These are phyloP conservation scores for Trichoderma polysporum DNA, from an alignment of 2,329 filamentous ascomycete species.

Conservation along the genomic window DNA sequence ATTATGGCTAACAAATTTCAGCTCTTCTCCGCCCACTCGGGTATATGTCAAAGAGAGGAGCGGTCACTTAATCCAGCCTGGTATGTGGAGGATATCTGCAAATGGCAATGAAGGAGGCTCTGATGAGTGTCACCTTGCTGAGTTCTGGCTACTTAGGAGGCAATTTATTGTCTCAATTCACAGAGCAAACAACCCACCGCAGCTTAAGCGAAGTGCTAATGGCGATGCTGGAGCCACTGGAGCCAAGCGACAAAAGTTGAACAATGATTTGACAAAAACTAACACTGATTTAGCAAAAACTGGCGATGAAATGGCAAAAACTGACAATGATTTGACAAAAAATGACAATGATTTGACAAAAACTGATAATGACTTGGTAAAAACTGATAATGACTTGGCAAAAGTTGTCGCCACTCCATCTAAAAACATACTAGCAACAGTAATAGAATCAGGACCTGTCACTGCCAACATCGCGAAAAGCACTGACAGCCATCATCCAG, in stretches of 20 bases:
- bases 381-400: not conserved
- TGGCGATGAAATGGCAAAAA: not conserved
- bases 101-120: not conserved
- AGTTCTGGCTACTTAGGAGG: not conserved
- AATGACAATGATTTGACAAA: not conserved
- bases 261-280: not conserved
- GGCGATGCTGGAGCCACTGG: not conserved
- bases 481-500: not conserved
- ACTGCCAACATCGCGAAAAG: not conserved
- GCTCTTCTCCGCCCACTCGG: not conserved
- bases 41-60: not conserved
- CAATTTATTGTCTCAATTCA: not conserved
- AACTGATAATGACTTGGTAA: not conserved
- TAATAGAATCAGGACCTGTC: not conserved
- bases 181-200: not conserved
- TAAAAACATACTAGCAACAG: not conserved
- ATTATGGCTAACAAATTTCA: not conserved
- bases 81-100: constrained; percentile 7
- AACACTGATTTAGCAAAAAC: not conserved
- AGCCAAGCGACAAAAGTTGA: not conserved
- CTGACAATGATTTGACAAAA: not conserved
- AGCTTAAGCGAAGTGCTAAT: not conserved
- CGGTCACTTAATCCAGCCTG: not conserved
- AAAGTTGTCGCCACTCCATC: not conserved
- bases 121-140: not conserved